These are phyloP conservation scores for Cryphonectria carpinicola DNA, from an alignment of 2,329 filamentous ascomycete species.

Conservation along the genomic window DNA sequence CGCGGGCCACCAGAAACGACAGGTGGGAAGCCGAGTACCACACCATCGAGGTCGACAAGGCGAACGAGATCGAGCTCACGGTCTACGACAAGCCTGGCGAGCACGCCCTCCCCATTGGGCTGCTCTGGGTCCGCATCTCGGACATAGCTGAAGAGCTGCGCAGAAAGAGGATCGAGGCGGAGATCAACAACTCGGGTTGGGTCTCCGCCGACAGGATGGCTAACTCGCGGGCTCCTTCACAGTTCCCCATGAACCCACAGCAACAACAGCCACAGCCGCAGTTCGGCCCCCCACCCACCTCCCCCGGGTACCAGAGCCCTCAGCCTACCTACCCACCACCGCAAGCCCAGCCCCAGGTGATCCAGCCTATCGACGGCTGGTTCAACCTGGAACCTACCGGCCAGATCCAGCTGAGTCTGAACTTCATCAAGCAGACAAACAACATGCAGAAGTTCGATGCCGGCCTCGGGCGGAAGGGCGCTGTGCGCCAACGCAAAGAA, in stretches of 20 bases:
- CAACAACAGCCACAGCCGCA: slow-evolving; percentile 37
- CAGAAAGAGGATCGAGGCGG: slow-evolving; percentile 93
- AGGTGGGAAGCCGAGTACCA: slow-evolving; percentile 91
- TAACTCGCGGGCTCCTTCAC: slow-evolving; percentile 54
- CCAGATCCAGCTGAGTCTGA: slow-evolving; percentile 87
- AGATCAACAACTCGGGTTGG: slow-evolving; percentile 94
- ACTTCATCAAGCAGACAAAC: slow-evolving; percentile 88
- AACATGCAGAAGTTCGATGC: slow-evolving; percentile 83
- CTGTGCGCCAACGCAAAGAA: slow-evolving; percentile 96
- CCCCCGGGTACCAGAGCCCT: slow-evolving; percentile 42
- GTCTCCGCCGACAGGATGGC: slow-evolving; percentile 96
- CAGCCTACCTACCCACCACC: slow-evolving; percentile 36
- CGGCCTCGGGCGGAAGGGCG: slow-evolving; percentile 91
- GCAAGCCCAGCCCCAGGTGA: slow-evolving; percentile 55
- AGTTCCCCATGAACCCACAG: slow-evolving; percentile 62
- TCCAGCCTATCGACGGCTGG: slow-evolving; percentile 83
- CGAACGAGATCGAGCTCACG: slow-evolving; percentile 96
- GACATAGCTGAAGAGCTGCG: slow-evolving; percentile 98
- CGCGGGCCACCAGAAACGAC: slow-evolving; percentile 82
- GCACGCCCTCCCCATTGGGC: slow-evolving; percentile 86
- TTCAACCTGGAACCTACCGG: slow-evolving; percentile 95
- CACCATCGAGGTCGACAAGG: slow-evolving; percentile 94
- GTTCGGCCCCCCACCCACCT: slow-evolving; percentile 50
- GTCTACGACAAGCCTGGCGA: slow-evolving; percentile 96
- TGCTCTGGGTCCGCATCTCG: slow-evolving; percentile 95